Percentiles rank a stretch among this genome's conserved stretches.
Evolutionary conservation across 805 yeast genomes (phyloP).

Genomic region (Candida sithepensis): DNA sequence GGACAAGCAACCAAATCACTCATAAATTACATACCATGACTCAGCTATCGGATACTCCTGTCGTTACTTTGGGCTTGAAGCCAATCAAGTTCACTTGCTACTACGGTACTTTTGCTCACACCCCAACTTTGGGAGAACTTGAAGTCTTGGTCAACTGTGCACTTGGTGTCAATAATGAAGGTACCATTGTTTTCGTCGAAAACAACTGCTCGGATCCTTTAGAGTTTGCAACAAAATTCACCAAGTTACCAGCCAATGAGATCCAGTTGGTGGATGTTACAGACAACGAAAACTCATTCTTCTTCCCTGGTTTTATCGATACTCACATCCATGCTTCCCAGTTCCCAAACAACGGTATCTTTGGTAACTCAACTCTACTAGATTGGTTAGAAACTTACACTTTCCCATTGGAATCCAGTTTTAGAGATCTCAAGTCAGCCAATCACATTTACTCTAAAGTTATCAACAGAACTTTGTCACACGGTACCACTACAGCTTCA

Average conservation of each 20-base stretch:
- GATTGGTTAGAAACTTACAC: constrained; percentile 90
- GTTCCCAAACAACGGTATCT: constrained; percentile 77
- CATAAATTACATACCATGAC: not conserved
- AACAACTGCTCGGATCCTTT: constrained; percentile 14
- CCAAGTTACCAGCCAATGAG: constrained; percentile 20
- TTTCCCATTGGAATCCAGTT: constrained; percentile 79
- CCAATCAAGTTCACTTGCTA: constrained; percentile 38
- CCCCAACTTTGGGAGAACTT: constrained; percentile 56
- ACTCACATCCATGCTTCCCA: constrained; percentile 86
- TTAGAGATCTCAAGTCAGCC: constrained; percentile 54
- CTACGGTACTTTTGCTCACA: constrained; percentile 71
- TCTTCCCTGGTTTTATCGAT: constrained; percentile 80
- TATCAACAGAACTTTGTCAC: constrained; percentile 61
- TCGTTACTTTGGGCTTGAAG: constrained; percentile 13
- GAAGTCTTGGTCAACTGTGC: constrained; percentile 54
- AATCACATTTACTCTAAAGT: constrained; percentile 59
- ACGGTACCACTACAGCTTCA: constrained; percentile 91
- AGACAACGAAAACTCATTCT: constrained; percentile 45
- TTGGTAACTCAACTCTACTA: constrained; percentile 77
- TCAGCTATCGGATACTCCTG: not conserved
- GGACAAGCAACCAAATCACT: not conserved
- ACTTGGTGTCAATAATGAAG: constrained; percentile 59
- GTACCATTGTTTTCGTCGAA: constrained; percentile 43
- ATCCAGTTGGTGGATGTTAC: constrained; percentile 33
- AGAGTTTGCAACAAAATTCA: constrained; percentile 7